Evolutionary conservation across 129 eudicot genomes (phyloP), one percentile per base, ranked within the genome.

Genomic region (Flaveria brownii): DNA sequence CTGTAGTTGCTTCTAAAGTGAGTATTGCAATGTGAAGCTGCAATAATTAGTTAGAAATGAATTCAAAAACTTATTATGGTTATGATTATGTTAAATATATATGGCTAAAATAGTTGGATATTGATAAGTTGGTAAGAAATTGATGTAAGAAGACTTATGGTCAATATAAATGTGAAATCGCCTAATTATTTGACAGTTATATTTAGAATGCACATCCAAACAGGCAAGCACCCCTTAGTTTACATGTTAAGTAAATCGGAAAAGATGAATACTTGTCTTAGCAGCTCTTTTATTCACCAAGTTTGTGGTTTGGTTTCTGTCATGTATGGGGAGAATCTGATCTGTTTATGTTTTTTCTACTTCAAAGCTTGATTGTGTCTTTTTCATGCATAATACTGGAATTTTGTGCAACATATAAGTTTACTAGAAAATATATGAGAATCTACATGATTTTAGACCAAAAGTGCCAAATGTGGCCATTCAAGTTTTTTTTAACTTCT

Each of bases 261-360:
- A 39, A 36, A 66, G 50, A 65, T 0, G 43, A 65, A 65, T 33
- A 36, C 17, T 8, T 65, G 7, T 66, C 12, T n/a, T 66, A 8
- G 71, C 50, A n/a, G 52, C 51, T n/a, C 51, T 33, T 16, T 71
- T 17, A 33, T 52, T 54, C 18, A 25, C 17, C 16, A 43, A 30
- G 16, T 63, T 49, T 46, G 57, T 68, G 56, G 39, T 17, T 43
- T 68, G 73, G 42, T 36, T 70, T 36, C 39, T 33, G 39, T 18
- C 17, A 54, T 20, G 1, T 16, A 74, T 75, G 36, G 72, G 79
- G 5, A 60, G 59, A 46, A 52, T 75, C 14, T 73, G 39, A 57
- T 39, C 39, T 36, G 5, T 36, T 36, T 36, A 36, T 4, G 5
- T 4, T 0, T 47, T 62, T 46, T 5, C 28, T 20, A 28, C 39